phyloP scores from a whole-genome alignment of 2,329 filamentous ascomycete species.

The Setomelanomma holmii region DNA sequence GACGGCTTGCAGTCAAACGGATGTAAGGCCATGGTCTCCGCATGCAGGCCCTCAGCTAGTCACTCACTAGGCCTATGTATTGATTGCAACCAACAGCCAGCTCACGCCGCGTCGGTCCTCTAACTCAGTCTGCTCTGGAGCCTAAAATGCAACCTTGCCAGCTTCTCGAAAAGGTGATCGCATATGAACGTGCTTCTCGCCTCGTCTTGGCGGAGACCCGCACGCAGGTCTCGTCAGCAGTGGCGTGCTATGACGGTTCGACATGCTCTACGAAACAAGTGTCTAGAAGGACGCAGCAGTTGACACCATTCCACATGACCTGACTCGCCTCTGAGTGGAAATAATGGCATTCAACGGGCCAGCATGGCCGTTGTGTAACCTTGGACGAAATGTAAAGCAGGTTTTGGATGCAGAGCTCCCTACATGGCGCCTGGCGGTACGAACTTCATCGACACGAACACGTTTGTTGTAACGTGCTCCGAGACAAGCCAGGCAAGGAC shows the following conservation, averaged over 20 bases:
- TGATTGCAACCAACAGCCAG: neutral
- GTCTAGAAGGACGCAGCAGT: neutral
- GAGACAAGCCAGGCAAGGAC: neutral
- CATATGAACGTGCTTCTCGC: neutral
- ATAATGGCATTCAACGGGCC: too few relatives aligned
- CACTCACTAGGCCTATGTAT: neutral
- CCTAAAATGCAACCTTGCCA: neutral
- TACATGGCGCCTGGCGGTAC: too few relatives aligned
- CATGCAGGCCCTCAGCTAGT: neutral
- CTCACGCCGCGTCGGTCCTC: neutral
- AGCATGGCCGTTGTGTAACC: neutral
- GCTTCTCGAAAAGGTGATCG: neutral
- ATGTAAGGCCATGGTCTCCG: neutral
- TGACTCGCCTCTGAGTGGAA: too few relatives aligned
- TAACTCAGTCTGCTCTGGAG: neutral
- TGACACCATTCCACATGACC: too few relatives aligned
- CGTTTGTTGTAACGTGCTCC: neutral
- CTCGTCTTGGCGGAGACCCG: neutral
- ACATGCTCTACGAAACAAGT: neutral
- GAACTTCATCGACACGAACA: too few relatives aligned
- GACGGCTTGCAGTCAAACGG: neutral
- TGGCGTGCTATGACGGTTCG: neutral
- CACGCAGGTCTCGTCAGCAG: neutral
- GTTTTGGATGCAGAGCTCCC: too few relatives aligned
- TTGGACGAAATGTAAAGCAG: neutral